These are phyloP conservation scores for Populus ilicifolia DNA, from an alignment of 345 rosid genomes.

Conservation along the genomic window DNA sequence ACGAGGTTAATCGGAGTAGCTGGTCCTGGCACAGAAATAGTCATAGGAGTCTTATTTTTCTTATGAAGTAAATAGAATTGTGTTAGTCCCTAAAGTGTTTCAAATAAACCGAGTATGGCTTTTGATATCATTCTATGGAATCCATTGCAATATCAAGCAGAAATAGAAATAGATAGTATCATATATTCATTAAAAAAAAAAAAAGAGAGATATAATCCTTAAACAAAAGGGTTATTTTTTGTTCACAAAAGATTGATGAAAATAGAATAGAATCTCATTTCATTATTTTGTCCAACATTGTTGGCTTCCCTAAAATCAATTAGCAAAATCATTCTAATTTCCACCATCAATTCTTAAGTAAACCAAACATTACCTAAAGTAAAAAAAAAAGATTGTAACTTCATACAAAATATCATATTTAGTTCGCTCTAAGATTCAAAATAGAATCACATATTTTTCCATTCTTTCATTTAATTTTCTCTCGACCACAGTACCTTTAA, in stretches of 20 bases:
- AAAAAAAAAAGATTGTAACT: not conserved
- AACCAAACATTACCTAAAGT: not conserved
- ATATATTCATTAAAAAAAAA: not conserved
- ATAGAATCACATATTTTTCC: not conserved
- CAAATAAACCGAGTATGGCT: not conserved
- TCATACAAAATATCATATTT: not conserved
- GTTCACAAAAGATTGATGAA: not conserved
- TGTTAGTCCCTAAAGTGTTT: not conserved
- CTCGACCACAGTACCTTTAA: not conserved
- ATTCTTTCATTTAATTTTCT: not conserved
- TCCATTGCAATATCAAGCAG: not conserved
- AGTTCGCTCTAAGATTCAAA: not conserved
- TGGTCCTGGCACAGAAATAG: slow-evolving; percentile 41
- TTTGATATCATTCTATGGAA: not conserved
- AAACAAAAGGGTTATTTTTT: not conserved
- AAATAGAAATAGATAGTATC: not conserved
- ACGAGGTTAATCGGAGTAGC: slow-evolving; percentile 45
- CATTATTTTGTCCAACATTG: not conserved
- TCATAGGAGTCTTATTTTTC: slow-evolving; percentile 8
- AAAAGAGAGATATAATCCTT: not conserved
- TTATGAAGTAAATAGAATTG: not conserved
- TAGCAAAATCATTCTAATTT: not conserved
- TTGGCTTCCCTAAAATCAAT: not conserved
- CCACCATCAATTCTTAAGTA: not conserved
- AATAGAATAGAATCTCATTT: not conserved